phyloP scores from a whole-genome alignment of 768 basidiomycete genomes.

The Melanogaster broomeanus region DNA sequence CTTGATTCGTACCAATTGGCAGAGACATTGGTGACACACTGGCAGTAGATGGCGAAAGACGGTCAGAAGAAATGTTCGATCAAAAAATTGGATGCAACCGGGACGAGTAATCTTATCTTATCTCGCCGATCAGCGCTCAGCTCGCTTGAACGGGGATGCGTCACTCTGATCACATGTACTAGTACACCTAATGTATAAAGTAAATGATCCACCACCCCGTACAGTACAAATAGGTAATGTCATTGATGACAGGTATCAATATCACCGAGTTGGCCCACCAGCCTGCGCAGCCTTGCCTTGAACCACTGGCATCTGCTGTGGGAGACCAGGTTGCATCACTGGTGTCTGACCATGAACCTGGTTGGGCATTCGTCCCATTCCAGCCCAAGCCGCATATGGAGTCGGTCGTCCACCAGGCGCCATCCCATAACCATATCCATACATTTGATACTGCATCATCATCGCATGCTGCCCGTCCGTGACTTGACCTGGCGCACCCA shows the following conservation, averaged over 20 bases:
- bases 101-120: slow-evolving; percentile 11
- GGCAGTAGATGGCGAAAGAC: slow-evolving; percentile 4
- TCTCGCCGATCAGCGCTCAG: slow-evolving; percentile 16
- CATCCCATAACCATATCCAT: slow-evolving; percentile 25
- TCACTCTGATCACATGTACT: not conserved
- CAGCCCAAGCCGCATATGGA: slow-evolving; percentile 28
- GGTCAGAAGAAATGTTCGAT: not conserved
- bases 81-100: slow-evolving; percentile 5
- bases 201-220: not conserved
- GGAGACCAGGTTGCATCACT: slow-evolving; percentile 30
- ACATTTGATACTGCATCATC: slow-evolving; percentile 32
- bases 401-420: slow-evolving; percentile 14
- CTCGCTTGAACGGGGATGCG: no score
- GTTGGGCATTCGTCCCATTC: slow-evolving; percentile 21
- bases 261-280: slow-evolving; percentile 36
- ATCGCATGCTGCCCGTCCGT: slow-evolving; percentile 30
- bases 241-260: slow-evolving; percentile 1
- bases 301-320: slow-evolving; percentile 30
- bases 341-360: slow-evolving; percentile 24
- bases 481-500: slow-evolving; percentile 22
- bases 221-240: slow-evolving; percentile 2
- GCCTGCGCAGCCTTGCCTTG: slow-evolving; percentile 36
- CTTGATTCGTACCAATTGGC: slow-evolving; percentile 26
- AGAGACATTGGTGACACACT: slow-evolving; percentile 24
- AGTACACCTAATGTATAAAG: slow-evolving; percentile 6